These are phyloP conservation scores for Taxawa tesnikishii DNA, from an alignment of 2,329 filamentous ascomycete genomes.

Conservation along the genomic window DNA sequence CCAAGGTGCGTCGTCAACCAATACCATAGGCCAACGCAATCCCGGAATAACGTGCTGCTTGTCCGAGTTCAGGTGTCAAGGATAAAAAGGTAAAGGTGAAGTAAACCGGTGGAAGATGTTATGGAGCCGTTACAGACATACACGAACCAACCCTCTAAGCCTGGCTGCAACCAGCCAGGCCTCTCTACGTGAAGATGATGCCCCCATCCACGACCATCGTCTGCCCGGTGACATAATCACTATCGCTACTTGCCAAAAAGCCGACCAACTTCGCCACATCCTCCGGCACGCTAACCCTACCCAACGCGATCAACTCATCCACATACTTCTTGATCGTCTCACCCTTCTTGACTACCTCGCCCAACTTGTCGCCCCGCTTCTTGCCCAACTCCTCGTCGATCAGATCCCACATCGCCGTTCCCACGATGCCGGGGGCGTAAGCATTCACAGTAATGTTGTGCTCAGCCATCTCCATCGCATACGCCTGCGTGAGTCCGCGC, in stretches of 20 bases:
- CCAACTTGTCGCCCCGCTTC: conserved; percentile 36
- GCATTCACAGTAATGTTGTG: conserved; percentile 56
- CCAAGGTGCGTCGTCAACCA: too few relatives aligned
- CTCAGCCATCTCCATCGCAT: conserved; percentile 52
- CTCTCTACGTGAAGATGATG: conserved; percentile 17
- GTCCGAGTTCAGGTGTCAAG: too few relatives aligned
- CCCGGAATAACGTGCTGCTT: too few relatives aligned
- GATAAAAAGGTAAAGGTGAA: too few relatives aligned
- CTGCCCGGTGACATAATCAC: conserved; percentile 54
- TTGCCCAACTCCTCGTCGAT: conserved; percentile 50
- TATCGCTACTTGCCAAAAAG: conserved; percentile 47
- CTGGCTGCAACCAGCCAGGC: not conserved
- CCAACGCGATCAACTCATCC: conserved; percentile 42
- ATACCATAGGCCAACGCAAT: too few relatives aligned
- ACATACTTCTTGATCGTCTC: conserved; percentile 41
- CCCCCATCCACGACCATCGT: conserved; percentile 41
- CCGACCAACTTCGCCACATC: conserved; percentile 53
- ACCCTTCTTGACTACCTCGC: conserved; percentile 28
- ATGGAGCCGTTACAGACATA: not conserved
- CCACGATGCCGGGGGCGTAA: conserved; percentile 57
- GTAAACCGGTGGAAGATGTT: not conserved
- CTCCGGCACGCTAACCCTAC: conserved; percentile 46
- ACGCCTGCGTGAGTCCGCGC: conserved; percentile 51
- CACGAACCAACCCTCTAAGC: too few relatives aligned
- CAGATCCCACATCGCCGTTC: conserved; percentile 55